Base-by-base conservation (phyloP, 2,329 filamentous ascomycete species). In the Phialophora verrucosa region DNA sequence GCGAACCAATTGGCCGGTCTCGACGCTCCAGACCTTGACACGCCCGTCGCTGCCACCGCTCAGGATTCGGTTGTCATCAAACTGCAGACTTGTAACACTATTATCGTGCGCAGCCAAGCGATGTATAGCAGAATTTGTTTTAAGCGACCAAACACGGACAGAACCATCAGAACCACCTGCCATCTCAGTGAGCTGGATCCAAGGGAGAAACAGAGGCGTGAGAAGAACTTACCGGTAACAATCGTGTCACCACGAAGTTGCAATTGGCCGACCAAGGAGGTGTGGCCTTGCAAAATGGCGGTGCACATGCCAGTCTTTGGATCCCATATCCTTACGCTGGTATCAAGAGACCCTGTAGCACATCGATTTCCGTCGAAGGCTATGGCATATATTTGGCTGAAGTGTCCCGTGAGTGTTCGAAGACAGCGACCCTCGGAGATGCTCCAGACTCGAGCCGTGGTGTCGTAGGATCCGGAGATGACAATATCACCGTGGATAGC, bases 321-420 rank as follows among this genome's bases (percentile, higher is more conserved):
- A 82, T 99, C 93, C 95, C 95, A 99, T 69, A 99, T 96, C 70
- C 95, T 86, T 29, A 99, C 94, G 73, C 94, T 97, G 3, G 95
- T 99, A 79, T 99, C 95, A 68, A 99, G 82, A 78, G 93, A 97
- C 59, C 95, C 95, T 10, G 95, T 99, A 42, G 96, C 94, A 65
- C 99, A 93, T 70, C 93, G 87, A 72, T 90, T 89, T 47, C 95
- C 95, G 76, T 99, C 95, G 78, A 98, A 99, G 1, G 95, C 95
- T 76, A 99, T 96, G 23, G 95, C 95, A 77, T 99, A 99, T 65
- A 99, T 99, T 76, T 99, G 95, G 76, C 94, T 98, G 80, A 97
- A 99, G 79, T 99, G 95, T 0, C 95, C 95, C 53, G 90, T 89
- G 47, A 99, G 84, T 0, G 93, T 97, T 72, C 94, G 90, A 62